Conservation (phyloP, 495 filamentous ascomycete species). For the Astrocystis sublimbata region DNA sequence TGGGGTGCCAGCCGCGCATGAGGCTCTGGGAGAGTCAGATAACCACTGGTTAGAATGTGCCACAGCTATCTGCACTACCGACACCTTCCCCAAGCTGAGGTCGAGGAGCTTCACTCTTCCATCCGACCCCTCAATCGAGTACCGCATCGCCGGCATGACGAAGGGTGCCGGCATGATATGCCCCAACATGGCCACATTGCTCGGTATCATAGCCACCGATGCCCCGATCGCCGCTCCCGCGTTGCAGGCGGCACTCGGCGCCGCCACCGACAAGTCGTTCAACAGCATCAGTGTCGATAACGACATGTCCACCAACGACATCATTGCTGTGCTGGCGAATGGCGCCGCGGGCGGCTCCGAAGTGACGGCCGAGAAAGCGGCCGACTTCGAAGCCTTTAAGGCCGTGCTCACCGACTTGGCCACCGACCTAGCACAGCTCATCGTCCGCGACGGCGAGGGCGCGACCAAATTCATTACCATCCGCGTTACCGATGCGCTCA, state of each 20-base stretch:
- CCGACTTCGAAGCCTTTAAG: conserved; percentile 67
- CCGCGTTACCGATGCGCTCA: conserved; percentile 71
- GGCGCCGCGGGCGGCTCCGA: conserved; percentile 82
- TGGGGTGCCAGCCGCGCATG: conserved; percentile 74
- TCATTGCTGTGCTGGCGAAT: conserved; percentile 89
- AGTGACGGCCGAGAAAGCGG: conserved; percentile 54
- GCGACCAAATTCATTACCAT: conserved; percentile 98
- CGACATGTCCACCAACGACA: conserved; percentile 97
- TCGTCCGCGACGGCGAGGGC: conserved; percentile 95
- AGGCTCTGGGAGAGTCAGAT: conserved; percentile 69
- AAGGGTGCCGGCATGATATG: conserved; percentile 99
- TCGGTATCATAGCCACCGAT: conserved; percentile 93
- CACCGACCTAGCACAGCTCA: conserved; percentile 81
- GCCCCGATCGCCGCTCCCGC: conserved; percentile 71
- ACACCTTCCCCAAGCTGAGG: conserved; percentile 96
- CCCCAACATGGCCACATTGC: conserved; percentile 97
- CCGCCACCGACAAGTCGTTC: conserved; percentile 82
- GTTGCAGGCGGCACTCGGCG: conserved; percentile 68
- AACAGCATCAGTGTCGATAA: conserved; percentile 97
- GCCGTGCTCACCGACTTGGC: conserved; percentile 73
- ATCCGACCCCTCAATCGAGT: conserved; percentile 71
- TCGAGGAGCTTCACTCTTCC: conserved; percentile 84
- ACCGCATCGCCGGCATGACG: conserved; percentile 90
- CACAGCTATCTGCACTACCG: conserved; percentile 95
- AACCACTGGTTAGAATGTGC: conserved; percentile 84